Percentiles rank a stretch among this genome's conserved stretches.
phyloP scores from a whole-genome alignment of 2,329 filamentous ascomycete genomes.

The Lasiodiplodia sp. region DNA sequence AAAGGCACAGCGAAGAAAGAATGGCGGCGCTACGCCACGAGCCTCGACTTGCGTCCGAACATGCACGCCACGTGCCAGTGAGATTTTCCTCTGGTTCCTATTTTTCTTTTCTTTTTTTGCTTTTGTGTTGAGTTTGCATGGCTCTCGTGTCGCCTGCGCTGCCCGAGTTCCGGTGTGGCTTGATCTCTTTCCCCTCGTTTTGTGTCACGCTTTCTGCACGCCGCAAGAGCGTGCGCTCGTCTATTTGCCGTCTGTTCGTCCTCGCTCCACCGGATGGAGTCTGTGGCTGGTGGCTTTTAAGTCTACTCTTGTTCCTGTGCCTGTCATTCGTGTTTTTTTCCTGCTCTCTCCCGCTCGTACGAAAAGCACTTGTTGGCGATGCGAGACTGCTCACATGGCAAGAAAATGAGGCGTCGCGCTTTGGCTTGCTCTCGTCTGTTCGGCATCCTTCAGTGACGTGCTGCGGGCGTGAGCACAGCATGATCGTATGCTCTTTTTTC shows the following conservation, averaged over 20 bases:
- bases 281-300: not conserved
- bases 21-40: not conserved
- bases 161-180: not conserved
- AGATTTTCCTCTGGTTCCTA: not conserved
- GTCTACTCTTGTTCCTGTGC: not conserved
- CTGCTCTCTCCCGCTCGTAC: conserved; percentile 5
- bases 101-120: not conserved
- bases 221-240: too few species aligned
- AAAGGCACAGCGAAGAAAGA: not conserved
- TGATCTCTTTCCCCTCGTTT: not conserved
- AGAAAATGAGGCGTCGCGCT: not conserved
- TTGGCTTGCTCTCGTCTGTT: not conserved
- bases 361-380: not conserved
- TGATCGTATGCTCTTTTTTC: not conserved
- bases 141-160: not conserved
- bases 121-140: not conserved
- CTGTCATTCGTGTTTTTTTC: not conserved
- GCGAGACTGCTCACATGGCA: not conserved
- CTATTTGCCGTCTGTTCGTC: not conserved
- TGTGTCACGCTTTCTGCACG: not conserved
- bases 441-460: not conserved
- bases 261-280: not conserved
- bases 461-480: not conserved
- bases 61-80: not conserved
- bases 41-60: not conserved